Evolutionary conservation across 2,329 filamentous ascomycete genomes (phyloP).

Genomic region (Fusarium stilboides): DNA sequence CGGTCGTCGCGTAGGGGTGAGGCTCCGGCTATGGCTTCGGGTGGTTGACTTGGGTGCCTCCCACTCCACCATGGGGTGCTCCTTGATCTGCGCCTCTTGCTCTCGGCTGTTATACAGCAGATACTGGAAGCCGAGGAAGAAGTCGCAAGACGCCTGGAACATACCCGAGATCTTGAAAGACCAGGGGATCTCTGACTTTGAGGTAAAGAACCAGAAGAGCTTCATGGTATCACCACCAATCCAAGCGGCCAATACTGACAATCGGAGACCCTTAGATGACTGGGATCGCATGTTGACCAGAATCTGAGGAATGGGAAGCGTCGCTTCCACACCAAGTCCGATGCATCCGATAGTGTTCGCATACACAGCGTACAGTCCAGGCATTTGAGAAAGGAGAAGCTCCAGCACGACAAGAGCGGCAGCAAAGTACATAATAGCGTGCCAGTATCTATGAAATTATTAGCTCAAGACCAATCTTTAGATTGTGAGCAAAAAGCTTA

Average conservation of each 20-base stretch:
- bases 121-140: slow-evolving; percentile 82
- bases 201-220: slow-evolving; percentile 87
- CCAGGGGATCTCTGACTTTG: slow-evolving; percentile 78
- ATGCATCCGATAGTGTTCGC: slow-evolving; percentile 78
- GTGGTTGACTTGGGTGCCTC: slow-evolving; percentile 48
- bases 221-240: slow-evolving; percentile 87
- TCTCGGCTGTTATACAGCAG: slow-evolving; percentile 74
- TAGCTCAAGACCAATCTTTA: neutral
- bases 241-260: slow-evolving; percentile 84
- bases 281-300: slow-evolving; percentile 76
- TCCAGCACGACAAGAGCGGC: slow-evolving; percentile 74
- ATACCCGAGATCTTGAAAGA: slow-evolving; percentile 87
- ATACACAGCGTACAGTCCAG: slow-evolving; percentile 74
- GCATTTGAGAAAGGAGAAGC: slow-evolving; percentile 74
- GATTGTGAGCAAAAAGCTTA: slow-evolving; percentile 56
- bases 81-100: slow-evolving; percentile 54
- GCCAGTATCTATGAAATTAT: slow-evolving; percentile 75
- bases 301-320: slow-evolving; percentile 86
- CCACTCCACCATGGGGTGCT: slow-evolving; percentile 57
- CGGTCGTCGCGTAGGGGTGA: slow-evolving; percentile 59
- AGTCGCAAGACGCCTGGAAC: slow-evolving; percentile 85
- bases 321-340: slow-evolving; percentile 85
- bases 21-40: slow-evolving; percentile 53
- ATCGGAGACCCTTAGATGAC: slow-evolving; percentile 83
- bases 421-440: slow-evolving; percentile 79